Percentiles rank a stretch among this genome's conserved stretches.
Evolutionary conservation across 1,284 basidiomycete genomes (phyloP).

Genomic region (Malassezia furfur): DNA sequence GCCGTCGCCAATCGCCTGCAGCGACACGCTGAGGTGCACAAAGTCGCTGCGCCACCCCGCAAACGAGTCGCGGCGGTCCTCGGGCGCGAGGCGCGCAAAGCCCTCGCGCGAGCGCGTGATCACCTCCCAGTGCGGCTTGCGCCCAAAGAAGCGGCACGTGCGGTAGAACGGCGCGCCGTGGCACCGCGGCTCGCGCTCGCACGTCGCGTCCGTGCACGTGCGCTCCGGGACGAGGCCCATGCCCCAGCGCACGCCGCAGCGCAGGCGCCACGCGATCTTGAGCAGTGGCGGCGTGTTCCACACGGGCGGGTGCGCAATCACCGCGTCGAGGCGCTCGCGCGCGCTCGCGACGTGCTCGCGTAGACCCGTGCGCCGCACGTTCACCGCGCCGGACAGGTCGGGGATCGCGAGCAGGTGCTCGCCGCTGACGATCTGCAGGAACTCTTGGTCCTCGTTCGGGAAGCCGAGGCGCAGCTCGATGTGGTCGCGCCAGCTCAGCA

Average conservation of each 20-base stretch:
- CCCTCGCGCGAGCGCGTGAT: constrained; percentile 55
- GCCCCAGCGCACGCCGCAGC: constrained; percentile 82
- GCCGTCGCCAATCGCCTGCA: constrained; percentile 55
- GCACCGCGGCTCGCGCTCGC: constrained; percentile 54
- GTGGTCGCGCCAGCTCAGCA: constrained; percentile 71
- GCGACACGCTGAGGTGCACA: constrained; percentile 81
- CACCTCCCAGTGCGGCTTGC: constrained; percentile 73
- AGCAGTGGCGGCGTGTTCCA: constrained; percentile 19
- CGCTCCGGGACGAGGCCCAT: constrained; percentile 75
- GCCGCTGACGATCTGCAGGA: constrained; percentile 74
- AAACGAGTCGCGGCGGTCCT: constrained; percentile 61
- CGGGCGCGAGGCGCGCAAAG: constrained; percentile 46
- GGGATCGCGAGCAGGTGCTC: constrained; percentile 50
- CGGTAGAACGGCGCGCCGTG: constrained; percentile 59
- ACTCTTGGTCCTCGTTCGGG: constrained; percentile 65
- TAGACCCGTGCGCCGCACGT: constrained; percentile 51
- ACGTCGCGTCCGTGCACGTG: constrained; percentile 65
- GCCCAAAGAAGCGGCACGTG: constrained; percentile 69
- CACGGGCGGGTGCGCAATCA: not conserved
- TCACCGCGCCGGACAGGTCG: constrained; percentile 51
- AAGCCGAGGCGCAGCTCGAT: constrained; percentile 66
- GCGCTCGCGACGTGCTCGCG: not conserved
- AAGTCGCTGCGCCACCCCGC: constrained; percentile 85
- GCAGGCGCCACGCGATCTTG: constrained; percentile 55
- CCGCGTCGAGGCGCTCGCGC: not conserved